phyloP scores from a whole-genome alignment of 345 rosid genomes.

The Iberis pinnata region DNA sequence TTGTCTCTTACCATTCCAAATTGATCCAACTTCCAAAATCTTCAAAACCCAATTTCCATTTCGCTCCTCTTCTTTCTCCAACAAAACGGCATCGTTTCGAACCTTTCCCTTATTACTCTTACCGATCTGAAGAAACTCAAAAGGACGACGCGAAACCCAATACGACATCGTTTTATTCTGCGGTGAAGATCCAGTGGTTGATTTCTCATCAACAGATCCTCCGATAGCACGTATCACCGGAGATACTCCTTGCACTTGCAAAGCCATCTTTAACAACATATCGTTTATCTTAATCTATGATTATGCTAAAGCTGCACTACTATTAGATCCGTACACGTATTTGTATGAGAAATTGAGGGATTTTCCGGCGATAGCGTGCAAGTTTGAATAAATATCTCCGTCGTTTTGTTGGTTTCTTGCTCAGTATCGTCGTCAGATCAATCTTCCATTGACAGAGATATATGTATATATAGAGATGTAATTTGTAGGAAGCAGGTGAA shows the following conservation, averaged over 20 bases:
- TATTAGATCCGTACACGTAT: too few species aligned
- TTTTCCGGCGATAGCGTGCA: constrained; percentile 37
- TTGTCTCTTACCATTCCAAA: constrained; percentile 43
- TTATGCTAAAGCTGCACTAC: background rate
- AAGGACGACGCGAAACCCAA: constrained; percentile 46
- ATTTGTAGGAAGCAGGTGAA: constrained; percentile 23
- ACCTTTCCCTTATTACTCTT: constrained; percentile 21
- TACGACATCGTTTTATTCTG: constrained; percentile 26
- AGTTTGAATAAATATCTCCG: constrained; percentile 26
- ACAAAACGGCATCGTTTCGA: constrained; percentile 45
- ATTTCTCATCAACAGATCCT: constrained; percentile 37
- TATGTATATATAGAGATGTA: too few species aligned
- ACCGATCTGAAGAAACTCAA: constrained; percentile 49
- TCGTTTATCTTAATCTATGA: constrained; percentile 39
- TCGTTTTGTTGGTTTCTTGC: constrained; percentile 19
- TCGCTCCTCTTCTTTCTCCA: constrained; percentile 46
- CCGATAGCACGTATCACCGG: constrained; percentile 43
- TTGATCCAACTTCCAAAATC: constrained; percentile 70
- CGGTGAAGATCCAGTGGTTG: too few species aligned
- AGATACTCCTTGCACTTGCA: constrained; percentile 41
- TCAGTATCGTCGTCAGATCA: constrained; percentile 20
- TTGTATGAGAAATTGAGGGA: background rate
- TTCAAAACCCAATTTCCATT: constrained; percentile 76
- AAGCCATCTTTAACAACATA: constrained; percentile 42
- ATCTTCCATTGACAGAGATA: constrained; percentile 28